Percentiles rank a stretch among this genome's conserved stretches.
Conservation (phyloP, 768 basidiomycete species). For the Leccinum imitatum region DNA sequence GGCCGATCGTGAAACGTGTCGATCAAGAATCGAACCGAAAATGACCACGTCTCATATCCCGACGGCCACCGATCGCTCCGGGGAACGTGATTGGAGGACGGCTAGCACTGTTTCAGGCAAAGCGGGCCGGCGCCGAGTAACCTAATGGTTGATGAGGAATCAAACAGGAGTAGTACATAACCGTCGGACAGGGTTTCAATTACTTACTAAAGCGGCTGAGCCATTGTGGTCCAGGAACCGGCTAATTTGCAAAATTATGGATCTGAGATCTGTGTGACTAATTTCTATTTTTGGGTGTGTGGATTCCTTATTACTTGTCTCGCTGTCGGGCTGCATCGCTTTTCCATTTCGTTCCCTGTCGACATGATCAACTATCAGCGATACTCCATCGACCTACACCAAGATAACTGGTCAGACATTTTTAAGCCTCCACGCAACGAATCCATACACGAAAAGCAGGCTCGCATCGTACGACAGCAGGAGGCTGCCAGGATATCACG, state of each 20-base stretch:
- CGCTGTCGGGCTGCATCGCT: not conserved
- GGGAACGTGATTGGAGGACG: not conserved
- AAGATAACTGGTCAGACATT: slow-evolving; percentile 24
- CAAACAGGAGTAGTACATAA: too few species aligned
- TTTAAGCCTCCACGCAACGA: slow-evolving; percentile 25
- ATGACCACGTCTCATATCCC: not conserved
- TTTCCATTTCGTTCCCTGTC: not conserved
- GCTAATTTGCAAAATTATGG: not conserved
- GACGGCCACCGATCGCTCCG: not conserved
- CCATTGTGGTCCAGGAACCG: not conserved
- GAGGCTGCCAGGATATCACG: slow-evolving; percentile 24
- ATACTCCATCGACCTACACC: not conserved
- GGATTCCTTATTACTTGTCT: not conserved
- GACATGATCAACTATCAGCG: not conserved
- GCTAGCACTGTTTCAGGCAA: not conserved
- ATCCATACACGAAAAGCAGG: not conserved
- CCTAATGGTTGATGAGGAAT: not conserved
- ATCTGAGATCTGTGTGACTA: not conserved
- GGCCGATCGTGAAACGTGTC: not conserved
- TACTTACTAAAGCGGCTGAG: not conserved
- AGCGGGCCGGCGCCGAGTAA: not conserved
- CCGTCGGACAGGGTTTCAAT: too few species aligned
- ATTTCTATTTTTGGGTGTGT: not conserved
- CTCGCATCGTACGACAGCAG: slow-evolving; percentile 19
- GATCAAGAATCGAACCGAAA: not conserved